Conservation (phyloP, 139 green algal genomes). For the Chlorella sp. region DNA sequence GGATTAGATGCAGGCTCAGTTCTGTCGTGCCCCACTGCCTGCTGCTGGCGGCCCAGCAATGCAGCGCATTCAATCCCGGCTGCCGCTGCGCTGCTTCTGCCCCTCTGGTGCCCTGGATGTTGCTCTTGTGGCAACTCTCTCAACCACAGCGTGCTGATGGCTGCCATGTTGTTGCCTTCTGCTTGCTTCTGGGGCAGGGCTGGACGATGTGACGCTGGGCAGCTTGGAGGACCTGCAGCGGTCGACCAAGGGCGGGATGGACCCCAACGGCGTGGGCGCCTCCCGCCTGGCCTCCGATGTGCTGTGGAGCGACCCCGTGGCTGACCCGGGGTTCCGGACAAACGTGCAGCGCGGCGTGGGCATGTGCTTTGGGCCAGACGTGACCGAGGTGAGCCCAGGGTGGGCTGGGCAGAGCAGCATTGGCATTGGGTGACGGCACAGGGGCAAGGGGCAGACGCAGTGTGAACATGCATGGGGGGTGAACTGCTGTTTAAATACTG, state of each 20-base stretch:
- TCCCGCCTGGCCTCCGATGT: constrained; percentile 84
- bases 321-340: constrained; percentile 63
- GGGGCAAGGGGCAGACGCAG: no score
- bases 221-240: constrained; percentile 73
- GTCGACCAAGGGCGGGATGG: constrained; percentile 79
- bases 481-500: background rate
- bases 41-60: no score
- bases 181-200: background rate
- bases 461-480: background rate
- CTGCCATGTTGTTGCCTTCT: background rate
- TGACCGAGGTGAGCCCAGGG: constrained; percentile 70
- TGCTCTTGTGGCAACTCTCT: no score
- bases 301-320: constrained; percentile 92
- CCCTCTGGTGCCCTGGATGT: no score
- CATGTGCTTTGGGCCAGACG: constrained; percentile 90
- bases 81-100: no score
- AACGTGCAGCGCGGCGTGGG: constrained; percentile 91
- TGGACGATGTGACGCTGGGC: constrained; percentile 57
- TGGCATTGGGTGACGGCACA: background rate
- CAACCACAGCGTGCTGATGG: background rate
- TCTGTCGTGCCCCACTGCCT: no score
- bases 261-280: constrained; percentile 74
- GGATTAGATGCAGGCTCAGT: no score
- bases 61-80: no score
- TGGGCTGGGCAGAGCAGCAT: background rate